These are phyloP conservation scores for Astraeus odoratus DNA, from an alignment of 768 basidiomycete species.

Conservation along the genomic window DNA sequence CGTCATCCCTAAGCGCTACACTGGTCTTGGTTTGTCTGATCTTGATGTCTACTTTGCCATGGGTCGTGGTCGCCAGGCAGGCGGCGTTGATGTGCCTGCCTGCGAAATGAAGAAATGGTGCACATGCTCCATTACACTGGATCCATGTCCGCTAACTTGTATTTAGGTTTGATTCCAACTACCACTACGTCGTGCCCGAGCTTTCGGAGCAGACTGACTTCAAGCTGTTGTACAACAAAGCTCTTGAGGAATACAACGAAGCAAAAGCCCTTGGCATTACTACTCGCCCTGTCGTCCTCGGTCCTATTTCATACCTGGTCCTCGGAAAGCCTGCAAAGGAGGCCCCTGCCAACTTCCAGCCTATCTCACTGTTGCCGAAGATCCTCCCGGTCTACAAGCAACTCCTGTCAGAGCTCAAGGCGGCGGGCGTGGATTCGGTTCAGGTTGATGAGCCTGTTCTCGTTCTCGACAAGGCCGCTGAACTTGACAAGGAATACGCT, in stretches of 20 bases:
- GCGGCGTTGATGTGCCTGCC: constrained; percentile 92
- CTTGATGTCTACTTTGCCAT: constrained; percentile 98
- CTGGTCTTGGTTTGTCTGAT: constrained; percentile 74
- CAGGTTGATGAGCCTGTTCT: constrained; percentile 97
- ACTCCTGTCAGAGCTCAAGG: constrained; percentile 84
- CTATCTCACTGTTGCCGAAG: constrained; percentile 83
- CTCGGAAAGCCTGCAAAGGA: constrained; percentile 90
- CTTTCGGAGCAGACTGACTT: constrained; percentile 86
- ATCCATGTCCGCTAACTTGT: constrained; percentile 1
- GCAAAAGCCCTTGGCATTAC: constrained; percentile 82
- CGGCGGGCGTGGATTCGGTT: constrained; percentile 88
- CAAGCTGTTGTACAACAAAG: constrained; percentile 95
- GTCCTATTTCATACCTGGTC: constrained; percentile 90
- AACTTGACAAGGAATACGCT: constrained; percentile 72
- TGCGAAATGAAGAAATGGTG: constrained; percentile 99
- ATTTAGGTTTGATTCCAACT: constrained; percentile 93
- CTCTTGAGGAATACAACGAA: constrained; percentile 89
- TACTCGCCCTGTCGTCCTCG: constrained; percentile 94
- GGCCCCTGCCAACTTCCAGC: constrained; percentile 77
- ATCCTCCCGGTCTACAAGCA: constrained; percentile 89
- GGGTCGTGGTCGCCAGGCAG: constrained; percentile 96
- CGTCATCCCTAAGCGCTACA: constrained; percentile 92
- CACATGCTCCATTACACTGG: constrained; percentile 20
- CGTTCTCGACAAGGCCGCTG: constrained; percentile 78
- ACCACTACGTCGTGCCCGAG: constrained; percentile 98